Conservation (phyloP, 441 rosid genomes). For the Adansonia grandidieri region DNA sequence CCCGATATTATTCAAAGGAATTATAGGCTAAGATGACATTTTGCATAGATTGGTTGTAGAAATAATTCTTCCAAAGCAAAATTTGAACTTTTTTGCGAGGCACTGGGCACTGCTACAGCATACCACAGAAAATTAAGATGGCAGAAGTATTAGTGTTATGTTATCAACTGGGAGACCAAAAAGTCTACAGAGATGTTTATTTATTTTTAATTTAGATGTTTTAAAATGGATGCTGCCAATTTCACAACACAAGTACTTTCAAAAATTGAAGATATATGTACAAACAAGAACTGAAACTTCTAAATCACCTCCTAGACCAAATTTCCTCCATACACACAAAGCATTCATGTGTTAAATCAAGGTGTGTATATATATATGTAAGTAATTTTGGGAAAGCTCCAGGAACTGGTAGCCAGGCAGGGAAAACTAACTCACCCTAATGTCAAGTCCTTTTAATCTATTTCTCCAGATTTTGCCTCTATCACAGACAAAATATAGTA, state of each 20-base stretch:
- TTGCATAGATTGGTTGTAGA: not conserved
- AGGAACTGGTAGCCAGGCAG: constrained; percentile 14
- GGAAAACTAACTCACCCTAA: constrained; percentile 70
- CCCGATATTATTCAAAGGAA: not conserved
- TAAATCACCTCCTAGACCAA: constrained; percentile 8
- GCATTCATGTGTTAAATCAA: not conserved
- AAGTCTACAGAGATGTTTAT: constrained; percentile 2
- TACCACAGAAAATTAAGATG: not conserved
- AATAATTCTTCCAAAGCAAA: not conserved
- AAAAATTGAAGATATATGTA: not conserved
- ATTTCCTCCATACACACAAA: not conserved
- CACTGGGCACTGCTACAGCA: not conserved
- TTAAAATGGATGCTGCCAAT: constrained; percentile 10
- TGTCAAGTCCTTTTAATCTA: constrained; percentile 91
- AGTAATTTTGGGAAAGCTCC: constrained; percentile 12
- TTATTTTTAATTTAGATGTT: constrained; percentile 12
- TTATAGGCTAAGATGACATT: not conserved
- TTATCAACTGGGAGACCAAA: not conserved
- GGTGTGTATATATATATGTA: not conserved
- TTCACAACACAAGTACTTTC: constrained; percentile 1
- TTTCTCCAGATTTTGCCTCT: constrained; percentile 85
- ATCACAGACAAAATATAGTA: constrained; percentile 91
- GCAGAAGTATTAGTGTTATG: not conserved
- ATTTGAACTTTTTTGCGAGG: not conserved
- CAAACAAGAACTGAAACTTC: not conserved